Evolutionary conservation across 2,329 filamentous ascomycete genomes (phyloP).

Genomic region (Cladophialophora yegresii): DNA sequence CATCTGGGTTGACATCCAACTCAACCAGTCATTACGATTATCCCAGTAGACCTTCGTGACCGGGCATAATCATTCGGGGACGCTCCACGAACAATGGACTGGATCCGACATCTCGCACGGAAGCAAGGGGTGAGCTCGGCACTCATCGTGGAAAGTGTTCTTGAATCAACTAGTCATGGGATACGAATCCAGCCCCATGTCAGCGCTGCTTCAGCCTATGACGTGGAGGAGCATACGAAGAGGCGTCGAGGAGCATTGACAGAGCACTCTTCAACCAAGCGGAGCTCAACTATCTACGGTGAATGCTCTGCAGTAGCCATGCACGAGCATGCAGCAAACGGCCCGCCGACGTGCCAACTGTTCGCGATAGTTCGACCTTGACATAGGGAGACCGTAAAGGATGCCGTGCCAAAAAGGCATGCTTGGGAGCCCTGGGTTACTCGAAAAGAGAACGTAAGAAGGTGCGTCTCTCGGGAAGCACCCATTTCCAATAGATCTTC

Average conservation of each 20-base stretch:
- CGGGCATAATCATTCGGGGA: background rate
- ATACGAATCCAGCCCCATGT: constrained; percentile 3
- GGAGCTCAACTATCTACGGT: constrained; percentile 11
- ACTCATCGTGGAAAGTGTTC: background rate
- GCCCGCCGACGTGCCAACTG: background rate
- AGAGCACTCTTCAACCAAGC: background rate
- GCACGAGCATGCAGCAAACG: background rate
- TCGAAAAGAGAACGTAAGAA: background rate
- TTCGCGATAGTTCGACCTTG: background rate
- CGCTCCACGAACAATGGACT: background rate
- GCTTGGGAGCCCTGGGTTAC: background rate
- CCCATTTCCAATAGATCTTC: background rate
- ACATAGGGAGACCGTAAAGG: background rate
- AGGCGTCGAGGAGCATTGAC: constrained; percentile 4
- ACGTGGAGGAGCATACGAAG: constrained; percentile 10
- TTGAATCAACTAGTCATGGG: constrained; percentile 5
- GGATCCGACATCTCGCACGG: background rate
- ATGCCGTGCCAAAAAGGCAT: background rate
- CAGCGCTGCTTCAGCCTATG: constrained; percentile 11
- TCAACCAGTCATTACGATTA: too few relatives aligned
- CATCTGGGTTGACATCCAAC: too few relatives aligned
- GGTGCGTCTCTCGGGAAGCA: background rate
- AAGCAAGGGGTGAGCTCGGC: background rate
- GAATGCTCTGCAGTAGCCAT: constrained; percentile 2
- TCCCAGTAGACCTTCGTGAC: background rate